Evolutionary conservation across 768 basidiomycete species (phyloP), one percentile per base, ranked within the genome.

Genomic region (Leucocoprinus sp.): DNA sequence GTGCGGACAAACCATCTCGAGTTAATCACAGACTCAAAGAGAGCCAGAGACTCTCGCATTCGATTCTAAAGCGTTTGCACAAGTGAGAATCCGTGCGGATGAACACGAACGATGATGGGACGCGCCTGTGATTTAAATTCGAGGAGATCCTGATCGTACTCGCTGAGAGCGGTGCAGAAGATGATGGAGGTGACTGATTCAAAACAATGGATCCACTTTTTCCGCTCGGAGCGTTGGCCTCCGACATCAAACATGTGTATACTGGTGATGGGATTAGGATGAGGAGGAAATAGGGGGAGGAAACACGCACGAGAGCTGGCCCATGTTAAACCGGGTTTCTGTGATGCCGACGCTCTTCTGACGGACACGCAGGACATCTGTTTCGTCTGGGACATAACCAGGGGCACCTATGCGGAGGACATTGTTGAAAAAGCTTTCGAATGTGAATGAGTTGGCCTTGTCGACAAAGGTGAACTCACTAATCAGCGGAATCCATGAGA

Each of bases 21-120:
- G 58, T 95, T 95, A 67, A 88, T 87, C 60, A 93, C 89, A 22
- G 83, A 86, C 58, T 93, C 90, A 61, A 93, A 93, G 22, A 96
- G 79, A 0, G 89, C 82, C 39, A 95, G 66, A 1, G 89, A 86
- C 63, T 96, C 93, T 54, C 83, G 79, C 88, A 97, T 93, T 41
- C 91, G 90, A 65, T 93, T 95, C 83, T 88, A 42, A 17, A 19
- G 26, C 19, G n/a, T n/a, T n/a, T 6, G n/a, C n/a, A 28, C 14
- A 37, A 22, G 12, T 39, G 18, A 22, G 14, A 5, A 9, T 11
- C 15, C 15, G 17, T 15, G 22, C 38, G 4, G 7, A 4, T n/a
- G 26, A 29, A 38, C 35, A 21, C 27, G 8, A 43, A 22, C 38
- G 17, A 40, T 34, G 2, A 48, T 47, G 31, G 11, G 28, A 63